Evolutionary conservation across 2,329 filamentous ascomycete genomes (phyloP), one percentile per base, ranked within the genome.

Genomic region (Penicillium decumbens): DNA sequence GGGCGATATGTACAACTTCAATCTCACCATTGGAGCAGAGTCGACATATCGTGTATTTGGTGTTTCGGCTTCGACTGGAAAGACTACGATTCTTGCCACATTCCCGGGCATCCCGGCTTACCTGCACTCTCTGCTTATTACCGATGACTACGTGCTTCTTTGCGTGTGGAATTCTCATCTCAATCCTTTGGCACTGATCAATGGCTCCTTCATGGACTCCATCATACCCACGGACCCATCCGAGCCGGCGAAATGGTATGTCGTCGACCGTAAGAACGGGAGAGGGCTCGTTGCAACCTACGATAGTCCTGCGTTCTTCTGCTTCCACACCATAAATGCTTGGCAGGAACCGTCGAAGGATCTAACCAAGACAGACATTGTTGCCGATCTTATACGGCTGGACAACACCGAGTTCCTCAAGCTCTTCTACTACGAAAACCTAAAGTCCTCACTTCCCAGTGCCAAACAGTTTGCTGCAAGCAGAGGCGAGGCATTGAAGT

Each of bases 71-170:
- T 65, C 75, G 0, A 85, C 81, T 0, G 86, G 84, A 0, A 72
- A 81, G 47, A 88, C 87, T 0, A 79, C 82, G 0, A 83, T 93
- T 15, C 77, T 95, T 0, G 88, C 88, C 3, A 83, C 79, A 0
- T 80, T 93, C 51, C 67, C 70, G 0, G 67, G 70, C 3, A 72
- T 75, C 3, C 65, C 85, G 0, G 84, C 87, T 0, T 95, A 93
- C 60, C 81, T 95, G n/a, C 89, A 95, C 70, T 92, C 88, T 7
- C 78, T 92, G 59, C 89, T 89, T 60, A 69, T 95, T 24, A 86
- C 87, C 0, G 72, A 81, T 13, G 81, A 83, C 58, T 87, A 85
- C 60, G 81, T 91, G 1, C 72, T 93, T 0, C 72, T 95, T 4
- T 90, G 86, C 62, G 71, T 93, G 1, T 90, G 87, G 59, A 82